phyloP scores from a whole-genome alignment of 805 yeast genomes.

The Pichia insulana region DNA sequence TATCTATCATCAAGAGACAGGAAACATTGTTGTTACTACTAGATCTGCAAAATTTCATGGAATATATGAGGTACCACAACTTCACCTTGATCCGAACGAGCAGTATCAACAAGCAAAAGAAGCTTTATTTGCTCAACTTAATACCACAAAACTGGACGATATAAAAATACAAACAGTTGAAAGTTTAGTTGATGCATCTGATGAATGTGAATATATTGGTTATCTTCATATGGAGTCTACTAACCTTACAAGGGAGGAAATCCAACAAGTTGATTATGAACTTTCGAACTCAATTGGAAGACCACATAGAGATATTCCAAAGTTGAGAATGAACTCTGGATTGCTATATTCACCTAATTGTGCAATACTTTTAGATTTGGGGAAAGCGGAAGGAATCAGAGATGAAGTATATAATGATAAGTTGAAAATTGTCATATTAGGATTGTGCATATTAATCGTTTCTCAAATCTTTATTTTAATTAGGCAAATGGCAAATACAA shows the following conservation, averaged over 20 bases:
- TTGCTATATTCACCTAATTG: constrained; percentile 85
- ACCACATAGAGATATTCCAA: constrained; percentile 57
- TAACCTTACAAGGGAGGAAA: constrained; percentile 40
- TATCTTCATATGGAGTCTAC: constrained; percentile 67
- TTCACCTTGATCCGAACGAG: constrained; percentile 31
- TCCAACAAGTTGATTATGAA: constrained; percentile 64
- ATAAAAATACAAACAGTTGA: constrained; percentile 31
- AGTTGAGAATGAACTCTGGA: constrained; percentile 44
- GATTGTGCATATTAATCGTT: constrained; percentile 38
- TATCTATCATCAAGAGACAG: constrained; percentile 57
- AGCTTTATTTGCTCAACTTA: constrained; percentile 35
- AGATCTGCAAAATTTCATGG: constrained; percentile 60
- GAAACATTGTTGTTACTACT: constrained; percentile 51
- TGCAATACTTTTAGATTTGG: constrained; percentile 44
- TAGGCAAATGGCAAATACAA: constrained; percentile 60
- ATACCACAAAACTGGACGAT: constrained; percentile 33
- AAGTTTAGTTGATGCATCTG: constrained; percentile 23
- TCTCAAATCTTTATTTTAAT: constrained; percentile 50
- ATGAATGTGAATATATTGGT: constrained; percentile 61
- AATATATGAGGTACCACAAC: constrained; percentile 51
- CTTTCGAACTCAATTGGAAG: constrained; percentile 66
- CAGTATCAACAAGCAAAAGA: constrained; percentile 38
- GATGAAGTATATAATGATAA: constrained; percentile 36
- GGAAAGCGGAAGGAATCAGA: constrained; percentile 43
- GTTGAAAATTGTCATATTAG: constrained; percentile 34